phyloP scores from a whole-genome alignment of 345 rosid species.

The Gossypium sturtianum region DNA sequence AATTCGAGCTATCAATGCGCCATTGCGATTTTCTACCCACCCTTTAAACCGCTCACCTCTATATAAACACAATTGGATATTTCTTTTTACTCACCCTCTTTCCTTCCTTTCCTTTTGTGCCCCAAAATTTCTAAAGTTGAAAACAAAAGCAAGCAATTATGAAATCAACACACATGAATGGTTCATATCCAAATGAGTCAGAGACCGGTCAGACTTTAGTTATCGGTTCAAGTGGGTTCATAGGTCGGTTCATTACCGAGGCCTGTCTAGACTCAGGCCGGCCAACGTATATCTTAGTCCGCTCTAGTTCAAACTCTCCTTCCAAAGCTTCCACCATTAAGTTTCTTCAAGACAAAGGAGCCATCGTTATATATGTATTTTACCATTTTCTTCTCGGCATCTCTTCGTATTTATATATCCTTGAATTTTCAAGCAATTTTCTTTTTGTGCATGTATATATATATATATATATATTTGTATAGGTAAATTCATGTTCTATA shows the following conservation, averaged over 20 bases:
- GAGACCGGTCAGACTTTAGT: constrained; percentile 7
- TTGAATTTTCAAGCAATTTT: not conserved
- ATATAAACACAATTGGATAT: constrained; percentile 3
- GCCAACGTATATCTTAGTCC: constrained; percentile 23
- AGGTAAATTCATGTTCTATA: not conserved
- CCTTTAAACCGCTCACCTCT: not conserved
- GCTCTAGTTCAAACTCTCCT: not conserved
- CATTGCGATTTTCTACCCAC: not conserved
- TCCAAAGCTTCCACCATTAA: constrained; percentile 16
- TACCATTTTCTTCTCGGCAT: not conserved
- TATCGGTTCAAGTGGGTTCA: constrained; percentile 29
- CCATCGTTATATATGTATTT: constrained; percentile 15
- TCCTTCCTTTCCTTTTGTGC: not conserved
- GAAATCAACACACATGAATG: not conserved
- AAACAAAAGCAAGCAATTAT: not conserved
- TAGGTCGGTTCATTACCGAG: constrained; percentile 27
- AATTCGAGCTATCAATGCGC: not conserved
- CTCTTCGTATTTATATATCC: not conserved
- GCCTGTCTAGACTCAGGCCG: constrained; percentile 29
- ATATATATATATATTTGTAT: not conserved
- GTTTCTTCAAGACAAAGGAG: constrained; percentile 24
- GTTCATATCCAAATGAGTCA: constrained; percentile 3
- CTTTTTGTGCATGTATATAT: not conserved
- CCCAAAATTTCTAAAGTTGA: not conserved
- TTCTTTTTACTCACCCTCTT: not conserved